Conservation (phyloP, 768 basidiomycete genomes). For the Phaeolepiota aurea region DNA sequence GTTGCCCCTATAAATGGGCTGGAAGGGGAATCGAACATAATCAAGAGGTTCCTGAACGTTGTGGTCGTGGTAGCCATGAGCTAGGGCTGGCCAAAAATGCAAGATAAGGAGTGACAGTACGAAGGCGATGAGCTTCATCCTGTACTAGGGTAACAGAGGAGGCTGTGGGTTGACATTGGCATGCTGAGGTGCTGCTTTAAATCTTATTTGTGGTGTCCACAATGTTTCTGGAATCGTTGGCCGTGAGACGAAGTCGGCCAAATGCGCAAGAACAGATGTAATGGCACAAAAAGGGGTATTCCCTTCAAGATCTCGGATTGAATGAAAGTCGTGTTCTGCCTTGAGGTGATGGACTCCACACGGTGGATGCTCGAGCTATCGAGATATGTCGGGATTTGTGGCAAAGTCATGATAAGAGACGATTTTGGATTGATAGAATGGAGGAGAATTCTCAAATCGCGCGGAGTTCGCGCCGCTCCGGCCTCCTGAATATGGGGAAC, state of each 20-base stretch:
- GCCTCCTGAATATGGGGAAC: neutral
- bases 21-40: conserved; percentile 59
- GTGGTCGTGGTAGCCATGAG: conserved; percentile 31
- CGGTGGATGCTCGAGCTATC: conserved; percentile 9
- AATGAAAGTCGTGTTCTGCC: conserved; percentile 34
- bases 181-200: conserved; percentile 1
- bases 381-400: conserved; percentile 12
- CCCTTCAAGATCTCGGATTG: conserved; percentile 9
- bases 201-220: neutral
- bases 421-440: neutral
- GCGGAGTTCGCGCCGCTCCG: neutral
- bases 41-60: conserved; percentile 54
- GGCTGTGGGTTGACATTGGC: neutral
- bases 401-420: conserved; percentile 13
- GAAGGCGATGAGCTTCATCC: conserved; percentile 9
- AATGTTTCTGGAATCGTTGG: neutral
- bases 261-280: conserved; percentile 7
- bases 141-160: neutral
- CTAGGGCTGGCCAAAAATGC: conserved; percentile 21
- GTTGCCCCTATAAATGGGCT: conserved; percentile 44
- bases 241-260: neutral
- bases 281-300: conserved; percentile 15
- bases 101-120: conserved; percentile 13
- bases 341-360: conserved; percentile 35
- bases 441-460: neutral